Base-by-base conservation (phyloP, 352 stramenopile genomes). In the Pythium phragmiticola region DNA sequence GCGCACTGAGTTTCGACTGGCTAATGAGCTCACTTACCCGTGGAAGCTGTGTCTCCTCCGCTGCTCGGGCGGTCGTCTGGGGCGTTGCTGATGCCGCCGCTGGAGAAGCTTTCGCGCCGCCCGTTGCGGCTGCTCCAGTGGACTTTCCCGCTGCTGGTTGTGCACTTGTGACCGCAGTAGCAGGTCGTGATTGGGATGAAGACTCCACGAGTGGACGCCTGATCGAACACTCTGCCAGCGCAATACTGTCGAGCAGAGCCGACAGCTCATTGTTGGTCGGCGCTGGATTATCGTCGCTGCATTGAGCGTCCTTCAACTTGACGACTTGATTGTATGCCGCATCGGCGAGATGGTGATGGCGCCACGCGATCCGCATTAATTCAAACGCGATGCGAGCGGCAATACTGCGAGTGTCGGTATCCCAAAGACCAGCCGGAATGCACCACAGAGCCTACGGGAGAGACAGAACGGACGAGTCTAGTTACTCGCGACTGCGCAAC, bases 341-440 rank as follows among this genome's bases (percentile, higher is more conserved):
- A 2, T 68, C 49, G 17, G 39, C 36, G 34, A 83, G 43, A 12
- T 72, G 26, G 17, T 52, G 64, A 61, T 73, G 57, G 12, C 26
- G 56, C 62, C 65, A 58, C 0, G 60, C 70, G 12, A 89, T 69
- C 11, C 76, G 79, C 28, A 87, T 73, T n/a, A 92, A 50, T 49
- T 92, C 82, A 37, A 88, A 90, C 2, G 69, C 72, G 23, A 92
- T 57, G 23, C 80, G 80, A 53, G 74, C 68, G 37, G 70, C 69
- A 42, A 90, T 79, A 30, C 52, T 82, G 30, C 64, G 70, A 7
- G 79, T 86, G 37, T 90, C 80, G 13, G 66, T 63, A 6, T 86
- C 74, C 78, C 78, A 88, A 28, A 65, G 49, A 2, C 73, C 43
- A 7, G 14, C 11, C 9, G 65, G 57, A 34, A 73, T 75, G 36